A percentile compares a stretch with the other conserved stretches of the same genome.
These are phyloP conservation scores for Entophlyctis luteolus DNA, from an alignment of 192 early-diverging fungal genomes.

Conservation along the genomic window DNA sequence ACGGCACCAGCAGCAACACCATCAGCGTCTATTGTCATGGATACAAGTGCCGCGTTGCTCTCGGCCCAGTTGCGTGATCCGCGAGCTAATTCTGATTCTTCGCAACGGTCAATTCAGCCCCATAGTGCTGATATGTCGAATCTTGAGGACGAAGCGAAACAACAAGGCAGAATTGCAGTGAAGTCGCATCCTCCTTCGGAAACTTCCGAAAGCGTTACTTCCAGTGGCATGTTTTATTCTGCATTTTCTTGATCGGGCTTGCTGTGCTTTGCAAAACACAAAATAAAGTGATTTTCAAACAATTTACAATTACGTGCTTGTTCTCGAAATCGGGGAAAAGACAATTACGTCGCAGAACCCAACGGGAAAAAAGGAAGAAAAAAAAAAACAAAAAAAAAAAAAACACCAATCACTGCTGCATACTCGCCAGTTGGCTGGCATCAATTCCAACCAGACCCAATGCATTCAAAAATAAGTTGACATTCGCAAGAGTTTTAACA, in stretches of 20 bases:
- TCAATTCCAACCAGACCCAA: slow-evolving; percentile 83
- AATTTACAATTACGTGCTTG: too few species aligned
- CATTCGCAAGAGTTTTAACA: slow-evolving; percentile 70
- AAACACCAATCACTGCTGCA: neutral
- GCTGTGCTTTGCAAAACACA: neutral
- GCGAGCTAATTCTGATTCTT: neutral
- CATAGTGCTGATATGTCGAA: neutral
- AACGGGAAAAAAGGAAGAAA: neutral
- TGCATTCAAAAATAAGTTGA: slow-evolving; percentile 93
- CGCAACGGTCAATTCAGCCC: neutral
- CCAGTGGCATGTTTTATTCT: slow-evolving; percentile 8
- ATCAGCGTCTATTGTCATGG: neutral
- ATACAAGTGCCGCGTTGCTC: slow-evolving; percentile 12
- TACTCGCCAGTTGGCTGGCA: slow-evolving; percentile 65
- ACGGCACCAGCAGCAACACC: neutral
- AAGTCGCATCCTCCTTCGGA: neutral
- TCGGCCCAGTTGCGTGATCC: slow-evolving; percentile 1
- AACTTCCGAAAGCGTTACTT: neutral
- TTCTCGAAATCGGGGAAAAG: too few species aligned
- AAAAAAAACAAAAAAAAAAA: neutral
- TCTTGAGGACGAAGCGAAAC: neutral
- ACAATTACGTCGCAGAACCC: too few species aligned
- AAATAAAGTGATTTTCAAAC: neutral
- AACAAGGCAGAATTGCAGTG: neutral
- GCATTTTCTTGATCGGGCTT: neutral